A percentile compares a stretch with the other conserved stretches of the same genome.
These are phyloP conservation scores for Pyrenophora tritici-repentis DNA, from an alignment of 2,329 filamentous ascomycete species.

Conservation along the genomic window DNA sequence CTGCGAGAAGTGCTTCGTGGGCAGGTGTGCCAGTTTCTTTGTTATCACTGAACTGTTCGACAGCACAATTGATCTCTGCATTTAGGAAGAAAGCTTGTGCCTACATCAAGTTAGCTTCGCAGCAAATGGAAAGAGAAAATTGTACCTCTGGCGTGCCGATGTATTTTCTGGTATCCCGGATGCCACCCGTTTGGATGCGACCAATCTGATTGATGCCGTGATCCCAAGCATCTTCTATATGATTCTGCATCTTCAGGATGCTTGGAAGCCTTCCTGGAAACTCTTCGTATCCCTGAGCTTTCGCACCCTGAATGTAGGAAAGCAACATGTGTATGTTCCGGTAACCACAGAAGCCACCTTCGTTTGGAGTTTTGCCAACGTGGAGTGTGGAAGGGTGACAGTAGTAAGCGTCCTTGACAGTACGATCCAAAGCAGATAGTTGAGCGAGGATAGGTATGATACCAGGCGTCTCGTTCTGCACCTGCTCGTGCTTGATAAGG, in stretches of 20 bases:
- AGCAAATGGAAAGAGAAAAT: background rate
- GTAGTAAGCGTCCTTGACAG: slow-evolving; percentile 73
- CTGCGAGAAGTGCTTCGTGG: slow-evolving; percentile 63
- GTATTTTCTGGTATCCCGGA: slow-evolving; percentile 88
- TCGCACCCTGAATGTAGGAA: slow-evolving; percentile 72
- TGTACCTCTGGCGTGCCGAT: slow-evolving; percentile 88
- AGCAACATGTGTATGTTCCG: slow-evolving; percentile 91
- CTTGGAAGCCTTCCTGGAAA: slow-evolving; percentile 70
- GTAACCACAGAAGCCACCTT: slow-evolving; percentile 94
- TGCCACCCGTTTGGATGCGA: slow-evolving; percentile 81
- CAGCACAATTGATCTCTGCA: slow-evolving; percentile 62
- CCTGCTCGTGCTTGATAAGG: slow-evolving; percentile 47
- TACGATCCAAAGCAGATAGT: slow-evolving; percentile 62
- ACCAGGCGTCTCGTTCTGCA: slow-evolving; percentile 53
- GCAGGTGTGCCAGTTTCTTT: slow-evolving; percentile 55
- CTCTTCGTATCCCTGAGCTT: slow-evolving; percentile 60
- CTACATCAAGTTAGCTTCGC: slow-evolving; percentile 51
- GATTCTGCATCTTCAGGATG: slow-evolving; percentile 81
- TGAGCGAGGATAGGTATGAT: slow-evolving; percentile 54
- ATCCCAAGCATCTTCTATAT: slow-evolving; percentile 89
- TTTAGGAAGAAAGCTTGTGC: slow-evolving; percentile 78
- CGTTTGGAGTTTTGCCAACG: slow-evolving; percentile 76
- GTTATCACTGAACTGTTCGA: slow-evolving; percentile 59
- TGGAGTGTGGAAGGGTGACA: slow-evolving; percentile 78
- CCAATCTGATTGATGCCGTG: slow-evolving; percentile 76